Base-by-base conservation (phyloP, 768 basidiomycete species). In the Pleurotus cornucopiae region DNA sequence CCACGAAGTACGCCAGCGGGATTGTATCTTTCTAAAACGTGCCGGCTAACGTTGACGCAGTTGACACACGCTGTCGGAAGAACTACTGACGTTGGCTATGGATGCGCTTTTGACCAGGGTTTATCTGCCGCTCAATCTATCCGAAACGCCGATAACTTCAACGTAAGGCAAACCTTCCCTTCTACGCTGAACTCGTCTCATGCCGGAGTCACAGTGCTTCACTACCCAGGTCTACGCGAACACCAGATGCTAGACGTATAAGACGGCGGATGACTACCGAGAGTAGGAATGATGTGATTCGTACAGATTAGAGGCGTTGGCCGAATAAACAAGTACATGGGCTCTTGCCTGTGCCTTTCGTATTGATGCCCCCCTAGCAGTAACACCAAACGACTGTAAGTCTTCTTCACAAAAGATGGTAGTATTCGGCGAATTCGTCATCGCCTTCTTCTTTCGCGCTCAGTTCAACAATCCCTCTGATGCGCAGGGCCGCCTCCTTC, bases 131-230 rank as follows among this genome's bases (percentile, higher is more conserved):
- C 70, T 1, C 63, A 73, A 53, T 59, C 69, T 18, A 46, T 69
- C 16, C 48, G 41, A 51, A 78, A 80, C 61, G 77, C 77, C 13
- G 78, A 80, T 60, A 78, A 75, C 69, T 78, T 67, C 69, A 78
- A 80, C 62, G 75, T 77, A 59, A 34, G 74, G 30, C 30, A 30
- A 1, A 30, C 60, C 1, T 11, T 25, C 20, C 13, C 5, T 23
- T 30, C 20, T 14, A 53, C 25, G n/a, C 52, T n/a, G 5, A 7
- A 5, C 12, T 11, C 23, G 16, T 4, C 25, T 37, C 30, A 7
- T 45, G 23, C 46, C 18, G 30, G 18, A 9, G 18, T 45, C 34
- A 43, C 54, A 76, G 73, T 77, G 76, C 71, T 77, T 76, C 68
- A 63, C 73, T 45, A 76, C 76, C 46, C 76, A 77, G 55, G 71